Conservation (phyloP, 371 early-diverging fungal species). For the Haplosporangium sp. region DNA sequence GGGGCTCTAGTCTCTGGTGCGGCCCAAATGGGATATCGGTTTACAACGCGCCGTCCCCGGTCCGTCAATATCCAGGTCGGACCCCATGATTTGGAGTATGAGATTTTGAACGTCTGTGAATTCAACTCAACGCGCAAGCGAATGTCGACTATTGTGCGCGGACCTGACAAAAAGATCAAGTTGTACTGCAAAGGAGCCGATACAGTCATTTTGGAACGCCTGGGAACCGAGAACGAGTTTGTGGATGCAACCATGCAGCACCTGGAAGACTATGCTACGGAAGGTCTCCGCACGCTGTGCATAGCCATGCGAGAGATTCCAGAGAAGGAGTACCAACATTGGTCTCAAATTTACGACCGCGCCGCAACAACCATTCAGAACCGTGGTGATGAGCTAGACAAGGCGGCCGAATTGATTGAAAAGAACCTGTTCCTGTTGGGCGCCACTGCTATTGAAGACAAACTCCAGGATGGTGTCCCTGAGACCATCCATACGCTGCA, state of each 20-base stretch:
- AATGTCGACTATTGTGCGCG: slow-evolving; percentile 85
- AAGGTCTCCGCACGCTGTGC: slow-evolving; percentile 89
- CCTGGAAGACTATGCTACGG: slow-evolving; percentile 82
- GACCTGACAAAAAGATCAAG: slow-evolving; percentile 78
- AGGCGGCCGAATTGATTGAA: slow-evolving; percentile 80
- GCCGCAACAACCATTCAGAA: slow-evolving; percentile 78
- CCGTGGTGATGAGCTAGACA: slow-evolving; percentile 78
- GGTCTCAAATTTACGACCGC: slow-evolving; percentile 68
- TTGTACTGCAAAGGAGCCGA: slow-evolving; percentile 97
- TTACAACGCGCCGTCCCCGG: no score
- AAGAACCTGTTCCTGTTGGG: slow-evolving; percentile 82
- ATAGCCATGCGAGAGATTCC: slow-evolving; percentile 76
- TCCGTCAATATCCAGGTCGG: no score
- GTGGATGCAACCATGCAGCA: slow-evolving; percentile 65
- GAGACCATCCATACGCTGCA: slow-evolving; percentile 85
- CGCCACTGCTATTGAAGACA: slow-evolving; percentile 97
- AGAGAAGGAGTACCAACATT: slow-evolving; percentile 69
- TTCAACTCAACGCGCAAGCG: slow-evolving; percentile 94
- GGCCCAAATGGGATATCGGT: no score
- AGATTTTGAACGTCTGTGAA: slow-evolving; percentile 81
- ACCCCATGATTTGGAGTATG: slow-evolving; percentile 73
- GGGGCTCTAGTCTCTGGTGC: slow-evolving; percentile 69
- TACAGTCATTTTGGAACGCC: slow-evolving; percentile 82
- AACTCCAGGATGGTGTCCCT: slow-evolving; percentile 94
- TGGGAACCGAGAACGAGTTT: slow-evolving; percentile 59